These are phyloP conservation scores for Aspergillus alliaceus DNA, from an alignment of 2,329 filamentous ascomycete genomes.

Conservation along the genomic window DNA sequence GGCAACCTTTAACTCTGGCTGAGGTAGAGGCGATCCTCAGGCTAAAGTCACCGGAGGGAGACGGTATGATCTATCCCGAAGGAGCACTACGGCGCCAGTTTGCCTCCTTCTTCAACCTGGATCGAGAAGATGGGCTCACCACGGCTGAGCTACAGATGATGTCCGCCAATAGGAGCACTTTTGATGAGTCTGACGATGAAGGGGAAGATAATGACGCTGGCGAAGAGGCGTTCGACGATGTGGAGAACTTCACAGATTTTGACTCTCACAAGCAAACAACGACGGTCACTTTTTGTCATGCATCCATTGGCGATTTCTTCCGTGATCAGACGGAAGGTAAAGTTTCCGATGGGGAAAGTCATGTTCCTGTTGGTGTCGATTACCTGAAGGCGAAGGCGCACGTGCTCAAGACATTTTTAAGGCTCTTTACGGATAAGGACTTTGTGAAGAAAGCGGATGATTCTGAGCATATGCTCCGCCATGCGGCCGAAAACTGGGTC, in stretches of 20 bases:
- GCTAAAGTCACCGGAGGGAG: conserved; percentile 43
- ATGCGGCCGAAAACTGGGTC: not conserved
- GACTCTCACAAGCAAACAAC: conserved; percentile 21
- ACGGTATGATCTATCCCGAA: conserved; percentile 36
- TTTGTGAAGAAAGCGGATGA: not conserved
- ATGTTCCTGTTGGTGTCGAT: conserved; percentile 17
- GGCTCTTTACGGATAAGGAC: not conserved
- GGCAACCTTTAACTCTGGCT: conserved; percentile 45
- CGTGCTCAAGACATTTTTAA: conserved; percentile 5
- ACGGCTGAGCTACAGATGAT: conserved; percentile 19
- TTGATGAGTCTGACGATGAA: conserved; percentile 13
- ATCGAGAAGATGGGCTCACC: conserved; percentile 42
- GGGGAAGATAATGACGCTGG: not conserved
- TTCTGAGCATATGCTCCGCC: not conserved
- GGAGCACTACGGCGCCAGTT: conserved; percentile 47
- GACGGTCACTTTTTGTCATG: conserved; percentile 21
- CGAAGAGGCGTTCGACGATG: conserved; percentile 10
- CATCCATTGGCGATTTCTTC: conserved; percentile 26
- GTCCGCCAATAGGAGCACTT: not conserved
- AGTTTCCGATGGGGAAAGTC: conserved; percentile 10
- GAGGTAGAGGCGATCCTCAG: conserved; percentile 47
- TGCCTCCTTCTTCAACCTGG: conserved; percentile 49
- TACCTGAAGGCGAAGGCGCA: conserved; percentile 12
- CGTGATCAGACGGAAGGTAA: conserved; percentile 14
- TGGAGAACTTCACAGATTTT: conserved; percentile 12